These are phyloP conservation scores for Boletus reticulatus DNA, from an alignment of 768 basidiomycete species.

Conservation along the genomic window DNA sequence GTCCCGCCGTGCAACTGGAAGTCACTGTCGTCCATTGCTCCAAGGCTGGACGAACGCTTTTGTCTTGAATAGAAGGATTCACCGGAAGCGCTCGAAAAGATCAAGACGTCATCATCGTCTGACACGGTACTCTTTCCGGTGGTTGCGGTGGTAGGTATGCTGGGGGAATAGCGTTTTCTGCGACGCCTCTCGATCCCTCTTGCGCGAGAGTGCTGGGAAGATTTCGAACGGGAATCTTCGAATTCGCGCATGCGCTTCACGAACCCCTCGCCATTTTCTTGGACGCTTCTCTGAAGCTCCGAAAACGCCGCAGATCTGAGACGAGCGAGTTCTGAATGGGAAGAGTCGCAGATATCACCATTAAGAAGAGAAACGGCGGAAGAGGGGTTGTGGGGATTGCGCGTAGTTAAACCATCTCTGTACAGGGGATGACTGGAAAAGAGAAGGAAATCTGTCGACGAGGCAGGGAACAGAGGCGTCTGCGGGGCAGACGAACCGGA, in stretches of 20 bases:
- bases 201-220: constrained; percentile 36
- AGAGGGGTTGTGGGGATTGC: constrained; percentile 21
- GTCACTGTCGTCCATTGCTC: constrained; percentile 40
- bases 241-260: constrained; percentile 73
- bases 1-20: constrained; percentile 14
- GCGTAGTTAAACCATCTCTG: constrained; percentile 5
- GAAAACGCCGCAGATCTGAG: constrained; percentile 63
- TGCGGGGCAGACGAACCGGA: constrained; percentile 27
- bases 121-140: constrained; percentile 20
- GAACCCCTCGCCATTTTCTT: constrained; percentile 64
- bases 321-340: constrained; percentile 36
- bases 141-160: constrained; percentile 12
- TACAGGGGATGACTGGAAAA: constrained; percentile 30
- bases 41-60: constrained; percentile 46
- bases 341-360: constrained; percentile 22
- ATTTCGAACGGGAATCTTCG: constrained; percentile 50
- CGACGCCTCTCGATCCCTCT: constrained; percentile 42
- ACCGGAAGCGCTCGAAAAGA: constrained; percentile 37
- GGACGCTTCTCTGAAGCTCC: constrained; percentile 61
- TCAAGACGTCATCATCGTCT: constrained; percentile 54
- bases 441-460: constrained; percentile 50
- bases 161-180: constrained; percentile 38
- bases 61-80: constrained; percentile 26
- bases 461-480: constrained; percentile 42
- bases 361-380: constrained; percentile 14